Conservation (phyloP, 2,329 filamentous ascomycete species). For the Aureobasidium lini region DNA sequence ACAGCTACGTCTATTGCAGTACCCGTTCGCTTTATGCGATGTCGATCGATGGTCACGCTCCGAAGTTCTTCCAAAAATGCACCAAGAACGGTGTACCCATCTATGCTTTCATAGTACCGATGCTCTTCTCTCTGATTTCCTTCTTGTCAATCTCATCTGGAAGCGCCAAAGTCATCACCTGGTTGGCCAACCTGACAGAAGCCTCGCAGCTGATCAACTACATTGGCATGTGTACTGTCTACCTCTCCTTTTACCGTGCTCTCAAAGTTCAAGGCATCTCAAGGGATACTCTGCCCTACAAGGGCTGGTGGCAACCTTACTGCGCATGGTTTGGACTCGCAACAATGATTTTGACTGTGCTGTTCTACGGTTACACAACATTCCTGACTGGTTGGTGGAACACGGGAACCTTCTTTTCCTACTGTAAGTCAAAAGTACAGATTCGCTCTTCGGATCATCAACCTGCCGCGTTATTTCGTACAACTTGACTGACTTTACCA, state of each 20-base stretch:
- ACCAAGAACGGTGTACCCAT: constrained; percentile 53
- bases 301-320: constrained; percentile 48
- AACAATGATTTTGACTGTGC: constrained; percentile 29
- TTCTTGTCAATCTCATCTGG: constrained; percentile 22
- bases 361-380: constrained; percentile 50
- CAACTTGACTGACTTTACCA: constrained; percentile 31
- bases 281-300: constrained; percentile 50
- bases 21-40: constrained; percentile 48
- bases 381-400: constrained; percentile 37
- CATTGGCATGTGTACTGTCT: constrained; percentile 53
- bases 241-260: constrained; percentile 51
- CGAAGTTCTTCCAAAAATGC: constrained; percentile 47
- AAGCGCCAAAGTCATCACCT: constrained; percentile 20
- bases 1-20: constrained; percentile 49
- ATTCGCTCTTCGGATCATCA: too few species aligned
- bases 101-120: constrained; percentile 45
- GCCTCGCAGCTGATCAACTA: constrained; percentile 55
- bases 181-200: constrained; percentile 47
- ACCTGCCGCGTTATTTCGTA: constrained; percentile 50
- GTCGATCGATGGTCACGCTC: constrained; percentile 45
- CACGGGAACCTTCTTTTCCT: constrained; percentile 39
- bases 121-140: constrained; percentile 23
- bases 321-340: constrained; percentile 40
- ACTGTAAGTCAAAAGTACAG: constrained; percentile 50
- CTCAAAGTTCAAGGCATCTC: constrained; percentile 44